Evolutionary conservation across 352 stramenopile genomes (phyloP), one percentile per base, ranked within the genome.

Genomic region (Phytopythium aichiense): DNA sequence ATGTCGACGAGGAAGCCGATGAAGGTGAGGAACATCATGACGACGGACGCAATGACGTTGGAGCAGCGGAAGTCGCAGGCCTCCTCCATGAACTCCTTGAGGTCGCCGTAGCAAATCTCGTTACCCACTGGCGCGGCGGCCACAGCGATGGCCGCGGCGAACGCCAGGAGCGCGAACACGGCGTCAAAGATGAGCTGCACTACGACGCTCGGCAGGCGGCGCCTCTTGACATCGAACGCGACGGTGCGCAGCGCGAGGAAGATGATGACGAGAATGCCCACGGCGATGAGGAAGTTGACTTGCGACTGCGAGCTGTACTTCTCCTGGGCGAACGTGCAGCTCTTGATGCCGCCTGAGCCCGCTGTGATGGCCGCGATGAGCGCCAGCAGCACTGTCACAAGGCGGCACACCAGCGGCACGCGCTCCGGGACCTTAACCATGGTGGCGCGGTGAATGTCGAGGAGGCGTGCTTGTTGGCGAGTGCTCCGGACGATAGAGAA

Each of bases 41-140:
- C 67, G 31, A 88, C 68, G 15, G 78, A 68, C 20, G 74, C 73
- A 30, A 90, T 63, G 30, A 88, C 69, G 57, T 84, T 79, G 22
- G 71, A 74, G 68, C 81, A 90, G 63, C 73, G 72, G 68, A 90
- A 82, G n/a, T 78, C 71, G 61, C 81, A 90, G 28, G 80, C 75
- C 57, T 90, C 74, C 58, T 90, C 60, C 49, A 90, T 63, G 37
- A 86, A 58, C 51, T 82, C 77, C 45, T 74, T 71, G 53, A 73
- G 52, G 23, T 69, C 64, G 45, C 71, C 76, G 4, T 79, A 81
- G 75, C 81, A 90, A 13, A 88, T 71, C 1, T 81, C 70, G 40
- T 74, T 78, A 2, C 71, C 81, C 0, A 86, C 71, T 2, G 81
- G 78, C 37, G 78, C 78, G 30, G 84, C 66, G 16, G 81, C 72